A percentile compares a stretch with the other conserved stretches of the same genome.
Evolutionary conservation across 805 yeast genomes (phyloP).

Genomic region (Wickerhamomyces rabaulensis): DNA sequence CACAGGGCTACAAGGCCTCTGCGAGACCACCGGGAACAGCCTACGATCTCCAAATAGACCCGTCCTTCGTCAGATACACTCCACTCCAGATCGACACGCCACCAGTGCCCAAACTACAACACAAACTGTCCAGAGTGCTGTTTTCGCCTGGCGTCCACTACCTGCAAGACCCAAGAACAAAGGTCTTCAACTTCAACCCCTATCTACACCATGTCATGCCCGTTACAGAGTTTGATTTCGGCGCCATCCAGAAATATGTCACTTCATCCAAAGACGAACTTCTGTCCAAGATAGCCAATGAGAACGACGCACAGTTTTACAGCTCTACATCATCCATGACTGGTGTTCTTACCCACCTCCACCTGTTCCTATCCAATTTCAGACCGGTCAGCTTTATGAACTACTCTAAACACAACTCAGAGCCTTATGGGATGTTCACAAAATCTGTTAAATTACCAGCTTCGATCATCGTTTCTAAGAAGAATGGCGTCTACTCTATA

Average conservation of each 20-base stretch:
- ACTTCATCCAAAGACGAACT: slow-evolving; percentile 62
- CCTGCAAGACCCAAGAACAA: slow-evolving; percentile 71
- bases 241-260: slow-evolving; percentile 49
- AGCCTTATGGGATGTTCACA: slow-evolving; percentile 31
- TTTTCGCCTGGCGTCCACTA: slow-evolving; percentile 80
- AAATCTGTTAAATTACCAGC: slow-evolving; percentile 47
- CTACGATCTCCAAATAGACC: not conserved
- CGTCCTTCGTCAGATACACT: slow-evolving; percentile 1
- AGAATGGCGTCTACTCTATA: slow-evolving; percentile 49
- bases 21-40: not conserved
- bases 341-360: slow-evolving; percentile 65
- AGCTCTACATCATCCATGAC: slow-evolving; percentile 93
- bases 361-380: slow-evolving; percentile 58
- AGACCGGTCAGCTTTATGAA: slow-evolving; percentile 45
- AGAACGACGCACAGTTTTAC: slow-evolving; percentile 35
- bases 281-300: slow-evolving; percentile 43
- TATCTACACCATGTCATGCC: slow-evolving; percentile 54
- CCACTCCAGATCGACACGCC: slow-evolving; percentile 8
- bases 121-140: slow-evolving; percentile 63
- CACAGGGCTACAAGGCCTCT: not conserved
- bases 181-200: slow-evolving; percentile 64
- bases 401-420: slow-evolving; percentile 41
- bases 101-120: slow-evolving; percentile 50
- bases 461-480: slow-evolving; percentile 48
- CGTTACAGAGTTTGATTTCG: slow-evolving; percentile 62